These are phyloP conservation scores for Amauroascus niger DNA, from an alignment of 2,329 filamentous ascomycete genomes.

Conservation along the genomic window DNA sequence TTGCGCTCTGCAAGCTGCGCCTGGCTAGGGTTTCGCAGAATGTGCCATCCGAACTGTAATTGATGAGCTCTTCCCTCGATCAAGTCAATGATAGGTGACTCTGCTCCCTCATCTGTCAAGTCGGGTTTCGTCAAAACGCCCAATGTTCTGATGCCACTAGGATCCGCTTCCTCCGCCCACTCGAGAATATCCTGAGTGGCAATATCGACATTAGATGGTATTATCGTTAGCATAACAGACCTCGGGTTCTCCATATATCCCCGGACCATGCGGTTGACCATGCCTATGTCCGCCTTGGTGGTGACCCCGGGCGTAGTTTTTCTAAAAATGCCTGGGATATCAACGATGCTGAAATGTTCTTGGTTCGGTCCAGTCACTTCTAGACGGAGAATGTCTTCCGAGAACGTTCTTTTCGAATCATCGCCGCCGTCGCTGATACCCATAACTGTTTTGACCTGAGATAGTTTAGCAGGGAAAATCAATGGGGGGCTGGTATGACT, in stretches of 20 bases:
- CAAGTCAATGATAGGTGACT: constrained; percentile 22
- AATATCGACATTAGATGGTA: constrained; percentile 43
- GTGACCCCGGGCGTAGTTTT: not conserved
- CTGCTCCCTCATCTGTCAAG: not conserved
- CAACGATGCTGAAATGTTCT: constrained; percentile 13
- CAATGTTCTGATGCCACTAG: not conserved
- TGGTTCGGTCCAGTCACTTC: constrained; percentile 9
- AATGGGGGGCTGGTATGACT: not conserved
- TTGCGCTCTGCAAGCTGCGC: constrained; percentile 18
- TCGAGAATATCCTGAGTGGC: constrained; percentile 51
- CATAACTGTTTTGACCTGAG: constrained; percentile 24
- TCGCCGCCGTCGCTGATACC: constrained; percentile 16
- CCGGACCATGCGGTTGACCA: constrained; percentile 7
- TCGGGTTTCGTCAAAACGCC: constrained; percentile 1
- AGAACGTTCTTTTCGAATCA: constrained; percentile 10
- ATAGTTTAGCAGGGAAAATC: not conserved
- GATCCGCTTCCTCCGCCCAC: constrained; percentile 18
- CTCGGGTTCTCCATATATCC: constrained; percentile 48
- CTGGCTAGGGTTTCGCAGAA: constrained; percentile 29
- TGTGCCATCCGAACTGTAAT: constrained; percentile 25
- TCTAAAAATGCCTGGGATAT: constrained; percentile 14
- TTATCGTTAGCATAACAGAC: constrained; percentile 50
- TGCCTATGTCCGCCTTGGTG: constrained; percentile 17
- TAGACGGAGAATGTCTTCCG: constrained; percentile 17
- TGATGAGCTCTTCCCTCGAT: constrained; percentile 19